Evolutionary conservation across 2,329 filamentous ascomycete genomes (phyloP).

Genomic region (Chaetomium strumarium): DNA sequence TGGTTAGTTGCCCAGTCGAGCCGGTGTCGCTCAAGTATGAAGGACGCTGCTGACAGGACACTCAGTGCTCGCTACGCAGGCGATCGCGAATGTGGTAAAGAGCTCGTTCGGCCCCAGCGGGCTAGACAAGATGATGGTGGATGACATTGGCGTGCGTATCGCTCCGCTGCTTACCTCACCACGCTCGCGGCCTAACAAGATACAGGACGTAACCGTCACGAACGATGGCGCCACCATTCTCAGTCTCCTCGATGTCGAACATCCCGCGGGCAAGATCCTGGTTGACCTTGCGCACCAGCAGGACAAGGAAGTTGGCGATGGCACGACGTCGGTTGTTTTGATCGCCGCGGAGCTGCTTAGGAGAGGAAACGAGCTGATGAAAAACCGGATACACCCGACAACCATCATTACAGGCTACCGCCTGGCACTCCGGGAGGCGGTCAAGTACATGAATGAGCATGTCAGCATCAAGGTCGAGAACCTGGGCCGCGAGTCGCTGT

Average conservation of each 20-base stretch:
- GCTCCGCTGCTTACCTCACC: constrained; percentile 8
- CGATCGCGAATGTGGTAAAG: constrained; percentile 98
- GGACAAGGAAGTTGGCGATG: constrained; percentile 98
- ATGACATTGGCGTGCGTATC: constrained; percentile 81
- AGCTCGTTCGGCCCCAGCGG: constrained; percentile 96
- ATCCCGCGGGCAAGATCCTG: constrained; percentile 96
- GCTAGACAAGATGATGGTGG: constrained; percentile 99
- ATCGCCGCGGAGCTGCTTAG: constrained; percentile 93
- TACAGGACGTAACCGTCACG: constrained; percentile 90
- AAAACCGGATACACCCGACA: constrained; percentile 98
- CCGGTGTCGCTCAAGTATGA: neutral
- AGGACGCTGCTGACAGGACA: constrained; percentile 20
- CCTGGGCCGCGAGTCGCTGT: constrained; percentile 79
- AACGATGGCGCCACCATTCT: constrained; percentile 98
- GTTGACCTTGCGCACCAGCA: constrained; percentile 97
- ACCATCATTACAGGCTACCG: constrained; percentile 99
- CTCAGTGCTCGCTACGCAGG: constrained; percentile 84
- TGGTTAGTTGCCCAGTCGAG: constrained; percentile 43
- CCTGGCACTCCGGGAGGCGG: constrained; percentile 87
- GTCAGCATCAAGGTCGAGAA: constrained; percentile 93
- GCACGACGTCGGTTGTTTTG: constrained; percentile 94
- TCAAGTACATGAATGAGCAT: constrained; percentile 99
- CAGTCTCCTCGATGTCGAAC: constrained; percentile 90
- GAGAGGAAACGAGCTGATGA: constrained; percentile 96
- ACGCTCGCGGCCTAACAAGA: constrained; percentile 16